Evolutionary conservation across 768 basidiomycete genomes (phyloP).

Genomic region (Rhodotorula sphaerocarpa): DNA sequence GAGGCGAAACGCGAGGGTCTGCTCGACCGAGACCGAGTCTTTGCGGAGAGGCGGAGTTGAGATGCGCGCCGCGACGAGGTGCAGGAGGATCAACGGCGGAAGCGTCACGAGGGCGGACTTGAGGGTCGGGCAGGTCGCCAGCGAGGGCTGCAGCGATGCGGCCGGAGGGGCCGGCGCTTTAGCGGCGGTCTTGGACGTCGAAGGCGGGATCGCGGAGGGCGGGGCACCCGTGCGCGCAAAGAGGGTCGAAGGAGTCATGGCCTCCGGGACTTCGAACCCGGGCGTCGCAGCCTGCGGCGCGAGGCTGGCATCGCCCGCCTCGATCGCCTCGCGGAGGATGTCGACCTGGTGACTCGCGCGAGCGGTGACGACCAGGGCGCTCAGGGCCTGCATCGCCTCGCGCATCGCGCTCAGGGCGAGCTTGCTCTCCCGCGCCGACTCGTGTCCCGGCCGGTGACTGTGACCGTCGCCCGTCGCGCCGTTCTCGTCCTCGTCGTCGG

Average conservation of each 20-base stretch:
- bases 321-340: conserved; percentile 18
- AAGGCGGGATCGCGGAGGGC: background rate
- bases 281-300: background rate
- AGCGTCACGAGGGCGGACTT: conserved; percentile 31
- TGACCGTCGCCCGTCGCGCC: background rate
- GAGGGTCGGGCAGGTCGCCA: conserved; percentile 32
- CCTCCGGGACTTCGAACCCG: background rate
- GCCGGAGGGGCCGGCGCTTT: background rate
- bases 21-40: background rate
- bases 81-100: conserved; percentile 37
- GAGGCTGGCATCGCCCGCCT: background rate
- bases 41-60: conserved; percentile 9
- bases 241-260: conserved; percentile 20
- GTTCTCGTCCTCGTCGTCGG: conserved; percentile 27
- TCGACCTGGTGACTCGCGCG: conserved; percentile 20
- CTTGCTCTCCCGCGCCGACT: background rate
- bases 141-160: conserved; percentile 1
- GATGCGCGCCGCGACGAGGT: conserved; percentile 37
- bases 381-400: conserved; percentile 38
- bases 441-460: background rate
- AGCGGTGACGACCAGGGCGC: conserved; percentile 34
- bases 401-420: conserved; percentile 39
- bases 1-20: conserved; percentile 20
- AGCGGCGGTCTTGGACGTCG: background rate
- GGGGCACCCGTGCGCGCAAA: conserved; percentile 13